A percentile compares a stretch with the other conserved stretches of the same genome.
Conservation (phyloP, 2,329 filamentous ascomycete species). For the Pseudogymnoascus sp. region DNA sequence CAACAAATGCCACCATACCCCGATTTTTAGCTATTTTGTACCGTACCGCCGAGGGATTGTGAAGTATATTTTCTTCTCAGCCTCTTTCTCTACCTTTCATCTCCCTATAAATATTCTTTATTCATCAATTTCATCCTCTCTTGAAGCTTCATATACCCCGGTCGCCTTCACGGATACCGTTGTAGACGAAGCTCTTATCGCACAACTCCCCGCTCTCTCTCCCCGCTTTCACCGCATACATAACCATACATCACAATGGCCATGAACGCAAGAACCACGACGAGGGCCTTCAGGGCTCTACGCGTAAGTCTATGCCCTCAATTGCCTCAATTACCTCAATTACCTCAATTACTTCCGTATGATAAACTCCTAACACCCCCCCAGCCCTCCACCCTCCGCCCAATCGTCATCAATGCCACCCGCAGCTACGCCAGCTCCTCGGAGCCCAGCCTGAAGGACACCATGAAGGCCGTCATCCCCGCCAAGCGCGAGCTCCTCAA, state of each 20-base stretch:
- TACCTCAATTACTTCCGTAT: too few relatives aligned
- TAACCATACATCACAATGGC: constrained; percentile 46
- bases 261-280: constrained; percentile 55
- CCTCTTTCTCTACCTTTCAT: background rate
- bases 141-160: background rate
- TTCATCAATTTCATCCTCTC: background rate
- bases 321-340: background rate
- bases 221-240: constrained; percentile 24
- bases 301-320: constrained; percentile 46
- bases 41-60: background rate
- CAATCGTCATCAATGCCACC: constrained; percentile 29
- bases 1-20: background rate
- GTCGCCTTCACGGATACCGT: background rate
- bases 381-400: constrained; percentile 30
- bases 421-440: constrained; percentile 67
- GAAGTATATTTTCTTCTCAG: background rate
- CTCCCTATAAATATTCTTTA: background rate
- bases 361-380: background rate
- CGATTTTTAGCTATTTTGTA: background rate
- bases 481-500: constrained; percentile 90
- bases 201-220: constrained; percentile 17
- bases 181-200: constrained; percentile 1
- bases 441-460: constrained; percentile 85
- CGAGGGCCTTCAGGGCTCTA: constrained; percentile 56
- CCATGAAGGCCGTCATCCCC: constrained; percentile 76